phyloP scores from a whole-genome alignment of 2,329 filamentous ascomycete genomes.

The Fusarium pseudoanthophilum region DNA sequence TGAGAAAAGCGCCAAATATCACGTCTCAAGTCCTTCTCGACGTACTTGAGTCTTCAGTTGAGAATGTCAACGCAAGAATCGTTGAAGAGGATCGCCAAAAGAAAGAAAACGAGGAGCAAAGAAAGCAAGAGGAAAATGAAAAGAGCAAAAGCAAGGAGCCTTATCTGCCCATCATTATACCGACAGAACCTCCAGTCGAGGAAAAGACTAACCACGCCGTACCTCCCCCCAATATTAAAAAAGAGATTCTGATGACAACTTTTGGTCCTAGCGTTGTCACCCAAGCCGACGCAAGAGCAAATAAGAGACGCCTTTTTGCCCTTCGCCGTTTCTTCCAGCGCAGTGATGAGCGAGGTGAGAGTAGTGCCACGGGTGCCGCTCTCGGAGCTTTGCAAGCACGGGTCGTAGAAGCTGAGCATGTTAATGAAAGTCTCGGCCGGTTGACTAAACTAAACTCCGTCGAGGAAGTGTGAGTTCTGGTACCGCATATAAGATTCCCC shows the following conservation, averaged over 20 bases:
- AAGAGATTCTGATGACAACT: constrained; percentile 18
- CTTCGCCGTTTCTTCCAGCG: constrained; percentile 53
- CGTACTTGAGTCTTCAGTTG: constrained; percentile 58
- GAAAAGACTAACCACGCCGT: neutral
- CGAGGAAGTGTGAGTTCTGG: constrained; percentile 45
- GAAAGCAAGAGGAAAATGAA: constrained; percentile 33
- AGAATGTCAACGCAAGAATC: constrained; percentile 55
- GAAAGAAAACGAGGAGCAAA: constrained; percentile 45
- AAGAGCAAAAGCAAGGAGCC: constrained; percentile 52
- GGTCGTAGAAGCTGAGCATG: constrained; percentile 20
- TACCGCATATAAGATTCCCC: constrained; percentile 19
- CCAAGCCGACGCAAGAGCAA: constrained; percentile 31
- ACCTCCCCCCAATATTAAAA: constrained; percentile 5
- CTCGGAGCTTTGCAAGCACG: constrained; percentile 44
- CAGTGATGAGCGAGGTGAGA: constrained; percentile 52
- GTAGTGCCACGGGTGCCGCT: constrained; percentile 49
- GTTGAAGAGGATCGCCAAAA: constrained; percentile 45
- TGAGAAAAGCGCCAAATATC: constrained; percentile 53
- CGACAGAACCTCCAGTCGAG: constrained; percentile 16
- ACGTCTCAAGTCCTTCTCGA: constrained; percentile 55
- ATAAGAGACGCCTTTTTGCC: constrained; percentile 48
- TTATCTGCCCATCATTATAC: constrained; percentile 51
- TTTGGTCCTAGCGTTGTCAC: constrained; percentile 5
- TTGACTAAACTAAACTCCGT: constrained; percentile 3
- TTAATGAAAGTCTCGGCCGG: neutral